Evolutionary conservation across 176 grass and related monocot species (phyloP).

Genomic region (Carex parvula): DNA sequence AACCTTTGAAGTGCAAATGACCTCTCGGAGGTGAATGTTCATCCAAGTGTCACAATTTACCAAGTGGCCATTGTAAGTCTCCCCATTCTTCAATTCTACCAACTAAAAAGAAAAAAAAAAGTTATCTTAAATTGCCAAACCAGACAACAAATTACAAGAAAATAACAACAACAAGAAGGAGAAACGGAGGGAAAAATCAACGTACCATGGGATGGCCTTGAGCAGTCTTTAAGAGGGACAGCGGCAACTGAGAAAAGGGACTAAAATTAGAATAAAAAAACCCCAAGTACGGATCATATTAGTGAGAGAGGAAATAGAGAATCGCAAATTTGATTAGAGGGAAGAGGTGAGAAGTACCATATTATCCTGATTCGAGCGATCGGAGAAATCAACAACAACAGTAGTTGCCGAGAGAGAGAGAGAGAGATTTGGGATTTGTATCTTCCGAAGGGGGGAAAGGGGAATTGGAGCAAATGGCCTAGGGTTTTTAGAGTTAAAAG

Average conservation of each 20-base stretch:
- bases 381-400: neutral
- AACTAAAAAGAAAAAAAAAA: constrained; percentile 37
- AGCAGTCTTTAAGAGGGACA: constrained; percentile 96
- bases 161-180: neutral
- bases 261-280: constrained; percentile 33
- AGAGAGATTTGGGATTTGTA: constrained; percentile 23
- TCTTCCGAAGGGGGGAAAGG: neutral
- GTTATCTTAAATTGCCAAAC: neutral
- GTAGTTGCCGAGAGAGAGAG: constrained; percentile 12
- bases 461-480: neutral
- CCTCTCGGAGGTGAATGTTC: constrained; percentile 99
- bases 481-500: neutral
- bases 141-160: neutral
- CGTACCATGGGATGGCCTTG: constrained; percentile 99
- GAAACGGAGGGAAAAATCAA: neutral
- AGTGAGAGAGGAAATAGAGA: constrained; percentile 2
- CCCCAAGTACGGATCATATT: constrained; percentile 11
- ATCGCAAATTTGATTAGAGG: neutral
- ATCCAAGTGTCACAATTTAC: constrained; percentile 99
- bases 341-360: neutral
- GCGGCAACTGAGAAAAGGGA: constrained; percentile 67
- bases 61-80: constrained; percentile 97
- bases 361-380: neutral
- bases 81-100: constrained; percentile 97
- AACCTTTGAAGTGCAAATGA: constrained; percentile 99